Evolutionary conservation across 1,139 yeast genomes (phyloP).

Genomic region (Hansenula lynferdii): DNA sequence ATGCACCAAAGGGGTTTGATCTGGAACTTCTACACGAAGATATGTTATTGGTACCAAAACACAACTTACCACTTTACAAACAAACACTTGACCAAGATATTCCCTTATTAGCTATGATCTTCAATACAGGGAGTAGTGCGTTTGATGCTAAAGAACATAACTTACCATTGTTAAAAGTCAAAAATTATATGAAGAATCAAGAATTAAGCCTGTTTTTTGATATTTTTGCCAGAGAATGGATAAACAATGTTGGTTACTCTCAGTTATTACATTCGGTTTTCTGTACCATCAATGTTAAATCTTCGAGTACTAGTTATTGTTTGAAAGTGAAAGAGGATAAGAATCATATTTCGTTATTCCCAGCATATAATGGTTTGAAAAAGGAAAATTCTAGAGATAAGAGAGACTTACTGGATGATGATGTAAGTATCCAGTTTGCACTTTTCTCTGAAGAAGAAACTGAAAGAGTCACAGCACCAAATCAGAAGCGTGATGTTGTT

Average conservation of each 20-base stretch:
- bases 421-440: not conserved
- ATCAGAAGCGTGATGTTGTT: too few relatives aligned
- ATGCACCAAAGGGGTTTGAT: slow-evolving; percentile 18
- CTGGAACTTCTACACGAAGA: slow-evolving; percentile 10
- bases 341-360: slow-evolving; percentile 28
- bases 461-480: not conserved
- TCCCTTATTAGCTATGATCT: slow-evolving; percentile 35
- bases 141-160: slow-evolving; percentile 11
- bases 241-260: slow-evolving; percentile 27
- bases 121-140: slow-evolving; percentile 19
- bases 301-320: slow-evolving; percentile 32
- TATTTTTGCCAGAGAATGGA: slow-evolving; percentile 37
- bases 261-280: slow-evolving; percentile 36
- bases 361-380: slow-evolving; percentile 24
- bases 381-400: not conserved
- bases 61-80: slow-evolving; percentile 16
- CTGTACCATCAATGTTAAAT: slow-evolving; percentile 31
- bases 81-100: slow-evolving; percentile 20
- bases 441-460: not conserved
- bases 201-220: slow-evolving; percentile 33
- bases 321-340: slow-evolving; percentile 29
- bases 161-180: slow-evolving; percentile 9
- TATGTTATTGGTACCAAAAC: slow-evolving; percentile 21
- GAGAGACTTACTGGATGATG: not conserved
- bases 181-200: slow-evolving; percentile 7